Percentiles rank a stretch among this genome's conserved stretches.
phyloP scores from a whole-genome alignment of 1,139 yeast genomes.

The Nakaseomyces glabratus region DNA sequence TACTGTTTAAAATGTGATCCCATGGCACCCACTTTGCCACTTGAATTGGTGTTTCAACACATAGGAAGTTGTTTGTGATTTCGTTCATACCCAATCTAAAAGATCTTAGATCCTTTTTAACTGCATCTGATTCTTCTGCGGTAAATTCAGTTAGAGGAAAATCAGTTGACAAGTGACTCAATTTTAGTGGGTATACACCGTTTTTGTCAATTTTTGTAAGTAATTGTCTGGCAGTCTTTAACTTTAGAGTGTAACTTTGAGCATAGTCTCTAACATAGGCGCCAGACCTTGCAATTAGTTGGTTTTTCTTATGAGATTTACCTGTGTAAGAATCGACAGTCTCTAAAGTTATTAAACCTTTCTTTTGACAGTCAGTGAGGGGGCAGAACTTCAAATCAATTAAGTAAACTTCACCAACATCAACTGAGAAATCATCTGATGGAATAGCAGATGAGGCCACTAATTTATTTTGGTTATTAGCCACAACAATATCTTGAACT shows the following conservation, averaged over 20 bases:
- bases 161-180: conserved; percentile 50
- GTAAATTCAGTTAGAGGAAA: conserved; percentile 46
- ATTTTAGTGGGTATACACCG: conserved; percentile 88
- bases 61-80: conserved; percentile 69
- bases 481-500: conserved; percentile 37
- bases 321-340: conserved; percentile 57
- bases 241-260: conserved; percentile 62
- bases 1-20: conserved; percentile 48
- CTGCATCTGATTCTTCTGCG: conserved; percentile 34
- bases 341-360: conserved; percentile 61
- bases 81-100: conserved; percentile 75
- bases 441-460: conserved; percentile 43
- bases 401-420: conserved; percentile 78
- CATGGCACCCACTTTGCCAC: conserved; percentile 65
- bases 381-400: conserved; percentile 80
- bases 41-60: conserved; percentile 66
- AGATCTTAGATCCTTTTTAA: conserved; percentile 46
- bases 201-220: conserved; percentile 64
- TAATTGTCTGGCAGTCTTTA: conserved; percentile 65
- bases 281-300: conserved; percentile 56
- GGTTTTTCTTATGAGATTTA: conserved; percentile 43
- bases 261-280: conserved; percentile 81
- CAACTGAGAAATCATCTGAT: conserved; percentile 64
- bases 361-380: conserved; percentile 42
- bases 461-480: conserved; percentile 21